Percentiles rank a stretch among this genome's conserved stretches.
Evolutionary conservation across 1,284 basidiomycete species (phyloP).

Genomic region (Peniophora sp.): DNA sequence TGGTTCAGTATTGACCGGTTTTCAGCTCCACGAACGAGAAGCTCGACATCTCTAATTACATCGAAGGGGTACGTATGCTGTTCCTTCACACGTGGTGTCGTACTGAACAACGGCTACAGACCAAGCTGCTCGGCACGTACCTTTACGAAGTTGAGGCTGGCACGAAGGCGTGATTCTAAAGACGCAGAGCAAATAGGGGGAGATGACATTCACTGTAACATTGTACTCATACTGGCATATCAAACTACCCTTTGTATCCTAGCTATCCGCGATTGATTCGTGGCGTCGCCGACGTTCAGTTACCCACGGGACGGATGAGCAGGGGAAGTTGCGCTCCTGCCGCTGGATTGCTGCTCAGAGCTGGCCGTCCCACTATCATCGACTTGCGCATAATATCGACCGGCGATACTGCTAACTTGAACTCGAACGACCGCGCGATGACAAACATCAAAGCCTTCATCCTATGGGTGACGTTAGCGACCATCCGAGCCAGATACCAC

Average conservation of each 20-base stretch:
- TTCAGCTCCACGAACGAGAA: conserved; percentile 92
- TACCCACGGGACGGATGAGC: conserved; percentile 6
- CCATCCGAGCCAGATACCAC: too few species aligned
- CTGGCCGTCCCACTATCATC: conserved; percentile 23
- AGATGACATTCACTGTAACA: background rate
- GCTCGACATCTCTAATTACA: conserved; percentile 88
- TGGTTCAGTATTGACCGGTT: background rate
- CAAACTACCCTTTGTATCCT: too few species aligned
- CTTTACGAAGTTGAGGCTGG: conserved; percentile 67
- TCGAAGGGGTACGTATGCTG: conserved; percentile 64
- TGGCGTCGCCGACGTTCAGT: too few species aligned
- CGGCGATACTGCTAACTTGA: conserved; percentile 39
- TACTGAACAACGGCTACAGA: conserved; percentile 28
- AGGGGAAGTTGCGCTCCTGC: conserved; percentile 23
- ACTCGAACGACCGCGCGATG: conserved; percentile 48
- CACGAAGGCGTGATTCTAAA: conserved; percentile 3
- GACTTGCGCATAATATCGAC: conserved; percentile 26
- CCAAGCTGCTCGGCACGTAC: conserved; percentile 77
- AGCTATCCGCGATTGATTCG: too few species aligned
- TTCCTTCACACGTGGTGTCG: background rate
- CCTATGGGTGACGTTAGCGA: conserved; percentile 16
- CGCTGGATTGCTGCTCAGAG: conserved; percentile 16
- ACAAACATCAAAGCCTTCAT: conserved; percentile 51
- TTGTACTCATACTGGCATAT: background rate
- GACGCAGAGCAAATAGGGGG: background rate